Base-by-base conservation (phyloP, 2,329 filamentous ascomycete species). In the Colletotrichum incanum region DNA sequence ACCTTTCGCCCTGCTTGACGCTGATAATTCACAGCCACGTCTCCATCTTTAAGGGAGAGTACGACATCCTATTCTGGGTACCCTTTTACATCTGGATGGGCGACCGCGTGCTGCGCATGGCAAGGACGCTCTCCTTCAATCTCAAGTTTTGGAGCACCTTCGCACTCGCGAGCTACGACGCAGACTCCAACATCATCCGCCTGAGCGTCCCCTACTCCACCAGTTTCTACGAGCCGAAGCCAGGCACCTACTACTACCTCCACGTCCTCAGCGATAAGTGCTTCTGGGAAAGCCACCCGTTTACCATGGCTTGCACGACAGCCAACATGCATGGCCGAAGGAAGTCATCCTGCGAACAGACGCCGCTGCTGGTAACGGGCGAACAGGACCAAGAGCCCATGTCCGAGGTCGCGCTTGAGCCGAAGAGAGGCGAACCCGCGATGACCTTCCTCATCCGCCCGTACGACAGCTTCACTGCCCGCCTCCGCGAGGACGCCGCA, bases 251-350 rank as follows among this genome's bases (percentile, higher is more conserved):
- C 74, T 87, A 85, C 74, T 87, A 85, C 66, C 73, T 87, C 1
- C 83, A 84, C 59, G 77, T 85, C 8, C 79, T 87, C 5, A 79
- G 83, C 59, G 80, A 80, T 28, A 67, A 77, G 16, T 76, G 79
- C 0, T 82, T 81, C 63, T 88, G 86, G 86, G 85, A 88, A 70
- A 86, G 84, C 69, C 86, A 88, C 55, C 86, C 86, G 0, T 88
- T 88, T 63, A 87, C 86, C 0, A 82, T 87, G 14, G 84, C 84
- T 1, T 78, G 77, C 11, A 77, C 43, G 63, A 75, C 34, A 67
- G 65, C 1, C 34, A 76, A 12, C 61, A 45, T 0, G 55, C 52
- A 61, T 7, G 28, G 49, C 41, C 18, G 9, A 1, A 50, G 72
- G 0, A 79, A 80, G 26, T 63, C 77, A 0, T 68, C 79, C 0